Base-by-base conservation (phyloP, 768 basidiomycete species). In the Suillus plorans region DNA sequence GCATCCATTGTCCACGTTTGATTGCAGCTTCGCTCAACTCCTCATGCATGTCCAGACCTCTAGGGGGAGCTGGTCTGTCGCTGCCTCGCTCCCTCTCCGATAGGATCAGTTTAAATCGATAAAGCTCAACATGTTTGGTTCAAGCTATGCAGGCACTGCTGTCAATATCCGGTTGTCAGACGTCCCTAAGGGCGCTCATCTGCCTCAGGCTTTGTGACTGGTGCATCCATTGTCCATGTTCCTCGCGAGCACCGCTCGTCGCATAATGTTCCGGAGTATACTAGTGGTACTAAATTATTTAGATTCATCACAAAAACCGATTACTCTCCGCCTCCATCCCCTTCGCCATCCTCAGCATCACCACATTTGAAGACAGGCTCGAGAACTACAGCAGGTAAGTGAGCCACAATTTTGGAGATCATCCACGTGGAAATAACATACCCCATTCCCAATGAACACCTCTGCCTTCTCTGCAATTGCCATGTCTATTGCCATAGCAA, bases 381-480 rank as follows among this genome's bases (percentile, higher is more conserved):
- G 84, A 85, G 69, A 85, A 85, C 70, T 75, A 59, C 16, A 45
- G 18, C 8, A n/a, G 47, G 5, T 5, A 5, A 10, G 31, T 31
- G 9, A 37, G 50, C 58, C 9, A 60, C 37, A 18, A 34, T 9
- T 9, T 9, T 12, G 28, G 5, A 42, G 8, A n/a, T 8, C 1
- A 25, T 14, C 41, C 41, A 52, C 37, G 16, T 60, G 39, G n/a
- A 62, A 60, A 58, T 18, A 3, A 80, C 84, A 69, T 57, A 87
- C 85, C 63, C 86, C 86, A 67, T 87, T 88, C 0, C 86, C 87
- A 8, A 88, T 74, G 69, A 87, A 88, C 49, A 86, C 83, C 68
- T 87, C 84, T 1, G 85, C 85, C 57, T 77, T 75, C 69, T 84
- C 80, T 1, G 84, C 87, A 31, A 88, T 80, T 13, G 81, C 84